Evolutionary conservation across 345 rosid species (phyloP).

Genomic region (Xanthoceras sorbifolium): DNA sequence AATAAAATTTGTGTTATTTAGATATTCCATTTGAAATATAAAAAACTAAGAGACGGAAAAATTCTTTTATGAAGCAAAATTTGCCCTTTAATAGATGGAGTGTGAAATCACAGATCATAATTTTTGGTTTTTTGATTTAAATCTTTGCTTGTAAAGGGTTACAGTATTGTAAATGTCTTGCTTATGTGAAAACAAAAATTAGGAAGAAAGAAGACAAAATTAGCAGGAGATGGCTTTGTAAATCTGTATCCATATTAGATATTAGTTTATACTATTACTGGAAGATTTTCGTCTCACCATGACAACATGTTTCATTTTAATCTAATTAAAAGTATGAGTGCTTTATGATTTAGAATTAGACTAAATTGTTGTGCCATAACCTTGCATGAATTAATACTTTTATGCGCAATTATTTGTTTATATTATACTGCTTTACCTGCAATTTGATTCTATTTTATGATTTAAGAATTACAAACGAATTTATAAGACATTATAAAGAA

Average conservation of each 20-base stretch:
- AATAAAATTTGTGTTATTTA: not conserved
- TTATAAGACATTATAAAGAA: not conserved
- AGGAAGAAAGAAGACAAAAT: too few relatives aligned
- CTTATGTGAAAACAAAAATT: not conserved
- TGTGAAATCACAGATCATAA: too few relatives aligned
- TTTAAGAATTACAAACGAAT: not conserved
- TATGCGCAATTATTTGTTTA: not conserved
- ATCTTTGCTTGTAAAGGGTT: not conserved
- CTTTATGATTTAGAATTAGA: too few relatives aligned
- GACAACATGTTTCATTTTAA: not conserved
- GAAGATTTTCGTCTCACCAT: not conserved
- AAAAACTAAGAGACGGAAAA: not conserved
- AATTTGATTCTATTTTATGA: not conserved
- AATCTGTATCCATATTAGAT: not conserved
- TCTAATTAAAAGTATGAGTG: not conserved
- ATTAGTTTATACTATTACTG: not conserved
- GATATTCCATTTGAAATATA: not conserved
- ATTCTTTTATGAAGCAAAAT: not conserved
- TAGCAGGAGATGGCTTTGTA: not conserved
- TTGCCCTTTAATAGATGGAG: too few relatives aligned
- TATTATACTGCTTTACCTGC: not conserved
- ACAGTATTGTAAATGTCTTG: not conserved
- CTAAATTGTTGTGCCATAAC: too few relatives aligned
- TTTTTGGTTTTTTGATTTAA: not conserved
- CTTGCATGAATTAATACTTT: too few relatives aligned